Evolutionary conservation across 805 yeast species (phyloP), one percentile per base, ranked within the genome.

Genomic region (Candida sakaeoensis): DNA sequence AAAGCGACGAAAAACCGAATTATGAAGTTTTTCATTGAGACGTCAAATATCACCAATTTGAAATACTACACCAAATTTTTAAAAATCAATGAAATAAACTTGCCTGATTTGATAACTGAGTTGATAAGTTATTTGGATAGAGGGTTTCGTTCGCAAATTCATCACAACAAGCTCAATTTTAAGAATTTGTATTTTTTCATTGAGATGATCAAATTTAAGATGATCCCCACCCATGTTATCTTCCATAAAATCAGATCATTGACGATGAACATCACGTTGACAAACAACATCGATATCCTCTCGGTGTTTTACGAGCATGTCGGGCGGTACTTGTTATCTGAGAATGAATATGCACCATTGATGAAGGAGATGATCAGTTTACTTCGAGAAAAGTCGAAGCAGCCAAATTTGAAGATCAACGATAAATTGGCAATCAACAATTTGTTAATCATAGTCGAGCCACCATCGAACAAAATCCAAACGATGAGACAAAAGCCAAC

Each of bases 121-220:
- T 58, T 85, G 8, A 57, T 81, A 3, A 69, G 63, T 1, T 67
- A 70, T 33, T 60, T 85, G 32, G 90, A 84, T 52, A 60, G 59
- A 31, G 78, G 80, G 1, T 74, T 85, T 46, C 69, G 85, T 47
- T 70, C 74, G 14, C 86, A 80, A 53, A 67, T 84, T 29, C 49
- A 53, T 41, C 74, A 73, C 43, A 72, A 77, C 24, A 70, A 65
- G 39, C 58, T 82, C 36, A 77, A 77, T 46, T 75, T 79, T 48
- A 73, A 69, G 47, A 77, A 73, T 47, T 72, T 85, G 26, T 68
- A 72, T 16, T 82, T 85, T 49, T 80, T 85, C 48, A 65, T 79
- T 36, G 96, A 90, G 52, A 65, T 89, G 62, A 76, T 83, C 23
- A 87, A 85, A 54, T 89, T 89, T 56, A 78, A 75, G 48, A 58